Evolutionary conservation across 2,329 filamentous ascomycete species (phyloP).

Genomic region (Aspergillaceae sp.): DNA sequence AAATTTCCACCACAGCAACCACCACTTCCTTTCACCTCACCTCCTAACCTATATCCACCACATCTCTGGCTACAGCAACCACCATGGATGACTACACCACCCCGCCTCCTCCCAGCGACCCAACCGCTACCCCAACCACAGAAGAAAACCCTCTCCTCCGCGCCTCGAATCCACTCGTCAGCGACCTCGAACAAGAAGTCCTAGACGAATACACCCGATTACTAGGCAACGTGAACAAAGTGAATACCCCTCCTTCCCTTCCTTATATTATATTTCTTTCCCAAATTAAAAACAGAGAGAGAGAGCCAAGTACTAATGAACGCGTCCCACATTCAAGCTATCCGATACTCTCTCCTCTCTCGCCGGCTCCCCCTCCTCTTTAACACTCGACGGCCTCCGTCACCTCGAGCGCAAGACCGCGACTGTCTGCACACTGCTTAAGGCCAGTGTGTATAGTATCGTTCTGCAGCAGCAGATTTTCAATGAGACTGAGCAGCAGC

Average conservation of each 20-base stretch:
- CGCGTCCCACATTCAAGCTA: conserved; percentile 15
- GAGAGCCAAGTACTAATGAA: not conserved
- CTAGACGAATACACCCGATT: conserved; percentile 87
- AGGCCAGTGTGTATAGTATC: conserved; percentile 97
- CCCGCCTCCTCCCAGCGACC: conserved; percentile 5
- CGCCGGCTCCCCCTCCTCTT: conserved; percentile 61
- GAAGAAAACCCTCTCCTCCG: conserved; percentile 29
- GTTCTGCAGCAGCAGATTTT: conserved; percentile 95
- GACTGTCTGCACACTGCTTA: conserved; percentile 87
- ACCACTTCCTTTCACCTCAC: conserved; percentile 1
- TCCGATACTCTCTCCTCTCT: conserved; percentile 43
- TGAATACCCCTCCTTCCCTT: conserved; percentile 26
- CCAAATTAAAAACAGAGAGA: too few species aligned
- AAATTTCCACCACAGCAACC: not conserved
- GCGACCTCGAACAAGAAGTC: conserved; percentile 83
- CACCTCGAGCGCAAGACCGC: conserved; percentile 90
- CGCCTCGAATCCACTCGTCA: conserved; percentile 40
- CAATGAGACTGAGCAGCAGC: conserved; percentile 44
- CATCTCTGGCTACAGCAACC: not conserved
- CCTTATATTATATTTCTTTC: too few species aligned
- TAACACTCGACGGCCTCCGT: conserved; percentile 68
- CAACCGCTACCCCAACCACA: conserved; percentile 10
- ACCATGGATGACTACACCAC: conserved; percentile 4
- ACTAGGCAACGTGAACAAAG: conserved; percentile 84
- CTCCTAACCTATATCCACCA: not conserved